Evolutionary conservation across 2,329 filamentous ascomycete genomes (phyloP), one percentile per base, ranked within the genome.

Genomic region (Sclerotinia nivalis): DNA sequence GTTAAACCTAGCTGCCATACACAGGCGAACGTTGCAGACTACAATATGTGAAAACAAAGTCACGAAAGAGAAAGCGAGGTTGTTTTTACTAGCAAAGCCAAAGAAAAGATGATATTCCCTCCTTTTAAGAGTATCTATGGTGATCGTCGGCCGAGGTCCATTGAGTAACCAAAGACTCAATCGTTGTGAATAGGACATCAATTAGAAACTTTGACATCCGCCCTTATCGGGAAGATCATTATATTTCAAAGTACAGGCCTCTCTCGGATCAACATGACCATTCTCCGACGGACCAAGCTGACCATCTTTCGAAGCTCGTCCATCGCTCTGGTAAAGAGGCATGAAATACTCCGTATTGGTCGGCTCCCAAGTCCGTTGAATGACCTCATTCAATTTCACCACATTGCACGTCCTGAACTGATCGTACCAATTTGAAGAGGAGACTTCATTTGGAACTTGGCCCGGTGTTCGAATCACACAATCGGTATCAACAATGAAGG

Each of bases 271-370:
- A n/a, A 4, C 9, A 1, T 10, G 28, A 15, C 2, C 25, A 22
- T 64, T 64, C 47, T 25, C 45, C 45, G 60, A 64, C 20, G 60
- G 60, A 37, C 60, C 60, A 20, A 13, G 31, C n/a, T 50, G 31
- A 4, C 7, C 4, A 22, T n/a, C 15, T 20, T 1, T 49, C 31
- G 2, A 15, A 4, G 8, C 1, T 3, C n/a, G 43, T 13, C 22
- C 47, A 20, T 52, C 31, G 5, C 22, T 40, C 31, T 64, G 60
- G 22, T 64, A 64, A 25, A 64, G 60, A 50, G 60, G 60, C 60
- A 64, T 64, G 22, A 50, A 37, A 22, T 64, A 64, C 5, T 64
- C 22, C 28, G 6, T 0, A 52, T 50, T 37, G 4, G 45, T 52
- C 25, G 60, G 22, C 2, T 9, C 13, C 60, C 60, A 64, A 2